A percentile compares a stretch with the other conserved stretches of the same genome.
Conservation (phyloP, 1,139 yeast genomes). For the Magnusiomyces suaveolens region DNA sequence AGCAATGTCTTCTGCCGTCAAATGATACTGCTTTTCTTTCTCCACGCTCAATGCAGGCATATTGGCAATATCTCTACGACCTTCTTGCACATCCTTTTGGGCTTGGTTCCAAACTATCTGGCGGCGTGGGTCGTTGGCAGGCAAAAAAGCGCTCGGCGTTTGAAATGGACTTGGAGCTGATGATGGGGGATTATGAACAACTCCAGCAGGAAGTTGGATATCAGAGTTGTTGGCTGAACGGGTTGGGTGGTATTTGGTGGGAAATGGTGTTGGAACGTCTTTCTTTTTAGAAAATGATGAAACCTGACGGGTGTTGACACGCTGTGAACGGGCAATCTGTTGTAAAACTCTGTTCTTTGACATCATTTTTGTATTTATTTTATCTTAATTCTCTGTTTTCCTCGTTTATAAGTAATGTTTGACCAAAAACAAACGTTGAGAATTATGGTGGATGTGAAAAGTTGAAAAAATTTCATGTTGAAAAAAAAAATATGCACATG, state of each 20-base stretch:
- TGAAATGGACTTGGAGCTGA: constrained; percentile 45
- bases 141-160: constrained; percentile 70
- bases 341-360: too few species aligned
- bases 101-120: constrained; percentile 25
- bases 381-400: too few species aligned
- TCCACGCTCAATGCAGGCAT: constrained; percentile 30
- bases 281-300: constrained; percentile 15
- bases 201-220: constrained; percentile 33
- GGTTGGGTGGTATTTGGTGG: constrained; percentile 35
- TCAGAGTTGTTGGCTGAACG: constrained; percentile 36
- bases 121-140: constrained; percentile 50
- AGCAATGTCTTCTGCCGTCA: constrained; percentile 50
- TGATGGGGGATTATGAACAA: constrained; percentile 37
- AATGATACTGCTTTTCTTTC: constrained; percentile 45
- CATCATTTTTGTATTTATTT: too few species aligned
- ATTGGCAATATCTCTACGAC: constrained; percentile 19
- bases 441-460: too few species aligned
- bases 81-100: constrained; percentile 16
- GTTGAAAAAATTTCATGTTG: background rate
- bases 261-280: constrained; percentile 26
- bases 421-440: too few species aligned
- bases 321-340: too few species aligned
- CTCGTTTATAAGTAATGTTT: too few species aligned
- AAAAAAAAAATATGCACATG: background rate
- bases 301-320: constrained; percentile 5